phyloP scores from a whole-genome alignment of 116 monocot species.

The Posidonia oceanica region DNA sequence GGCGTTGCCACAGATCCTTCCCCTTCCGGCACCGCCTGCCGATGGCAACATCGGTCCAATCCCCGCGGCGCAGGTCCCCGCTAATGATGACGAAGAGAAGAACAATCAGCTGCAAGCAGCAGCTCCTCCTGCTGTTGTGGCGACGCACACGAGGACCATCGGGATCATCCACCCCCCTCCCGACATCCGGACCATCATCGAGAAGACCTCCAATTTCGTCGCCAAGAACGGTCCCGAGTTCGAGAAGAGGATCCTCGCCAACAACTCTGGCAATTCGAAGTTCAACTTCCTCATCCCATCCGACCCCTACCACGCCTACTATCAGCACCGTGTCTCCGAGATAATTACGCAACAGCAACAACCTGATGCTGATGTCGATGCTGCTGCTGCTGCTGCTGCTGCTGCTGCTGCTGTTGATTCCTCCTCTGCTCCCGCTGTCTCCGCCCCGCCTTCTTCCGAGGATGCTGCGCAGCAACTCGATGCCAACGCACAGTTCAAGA shows the following conservation, averaged over 20 bases:
- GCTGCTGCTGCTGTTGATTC: background rate
- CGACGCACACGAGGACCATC: conserved; percentile 63
- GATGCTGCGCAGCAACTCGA: conserved; percentile 11
- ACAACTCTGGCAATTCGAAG: conserved; percentile 59
- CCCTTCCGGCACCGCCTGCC: conserved; percentile 45
- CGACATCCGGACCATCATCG: conserved; percentile 73
- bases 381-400: background rate
- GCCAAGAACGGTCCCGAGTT: conserved; percentile 85
- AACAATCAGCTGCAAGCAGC: background rate
- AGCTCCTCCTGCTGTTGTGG: conserved; percentile 12
- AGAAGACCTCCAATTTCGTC: conserved; percentile 76
- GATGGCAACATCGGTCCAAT: conserved; percentile 30
- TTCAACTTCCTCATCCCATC: conserved; percentile 71
- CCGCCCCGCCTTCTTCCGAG: background rate
- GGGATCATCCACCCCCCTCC: conserved; percentile 94
- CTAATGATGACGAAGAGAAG: background rate
- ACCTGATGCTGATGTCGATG: background rate
- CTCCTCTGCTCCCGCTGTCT: background rate
- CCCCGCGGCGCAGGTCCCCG: conserved; percentile 21
- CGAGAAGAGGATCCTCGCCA: conserved; percentile 61
- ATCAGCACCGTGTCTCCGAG: conserved; percentile 67
- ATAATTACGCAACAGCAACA: conserved; percentile 15
- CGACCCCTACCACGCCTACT: conserved; percentile 81
- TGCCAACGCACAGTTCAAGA: conserved; percentile 37
- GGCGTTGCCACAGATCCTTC: conserved; percentile 21